Base-by-base conservation (phyloP, 371 early-diverging fungal genomes). In the Mucor indicus region DNA sequence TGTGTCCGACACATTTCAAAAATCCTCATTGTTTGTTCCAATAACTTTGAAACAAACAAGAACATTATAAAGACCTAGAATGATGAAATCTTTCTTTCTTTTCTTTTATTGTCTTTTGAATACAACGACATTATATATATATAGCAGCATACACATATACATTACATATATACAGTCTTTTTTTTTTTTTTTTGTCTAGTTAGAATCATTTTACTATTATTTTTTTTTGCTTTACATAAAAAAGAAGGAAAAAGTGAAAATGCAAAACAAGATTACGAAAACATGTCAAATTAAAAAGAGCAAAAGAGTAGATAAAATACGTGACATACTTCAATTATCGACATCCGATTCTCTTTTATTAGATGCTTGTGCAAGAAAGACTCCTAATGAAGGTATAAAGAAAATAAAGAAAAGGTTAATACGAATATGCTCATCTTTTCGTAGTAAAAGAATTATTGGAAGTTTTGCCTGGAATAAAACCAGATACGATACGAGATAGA, bases 401-500 rank as follows among this genome's bases (percentile, higher is more conserved):
- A 29, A 8, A 29, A 29, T 29, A 12, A 12, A 29, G 8, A 29
- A 29, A 8, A 29, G 6, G 12, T 8, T 6, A 29, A 6, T 29
- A 12, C 12, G 30, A 29, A 29, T 29, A 8, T 29, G 6, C 12
- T 12, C 12, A 8, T 8, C 19, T 1, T 52, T 35, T 2, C 32
- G 19, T 43, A 72, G 73, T 72, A 19, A 56, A 58, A 46, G 46
- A 52, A 11, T 40, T 72, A 15, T 41, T 68, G 36, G 50, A 57
- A 37, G 60, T 60, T 31, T 41, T 57, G 13, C 62, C 71, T 12
- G 47, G 29, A 35, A 23, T 64, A 12, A 71, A 75, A 37, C 65
- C 65, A 39, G 75, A 75, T 50, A 60, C 57, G 17, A 60, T 75
- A 10, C 67, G 75, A 50, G 72, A 75, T 40, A 54, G 48, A 15